Conservation (phyloP, 257 asterid species). For the Paraleonurus japonicus region DNA sequence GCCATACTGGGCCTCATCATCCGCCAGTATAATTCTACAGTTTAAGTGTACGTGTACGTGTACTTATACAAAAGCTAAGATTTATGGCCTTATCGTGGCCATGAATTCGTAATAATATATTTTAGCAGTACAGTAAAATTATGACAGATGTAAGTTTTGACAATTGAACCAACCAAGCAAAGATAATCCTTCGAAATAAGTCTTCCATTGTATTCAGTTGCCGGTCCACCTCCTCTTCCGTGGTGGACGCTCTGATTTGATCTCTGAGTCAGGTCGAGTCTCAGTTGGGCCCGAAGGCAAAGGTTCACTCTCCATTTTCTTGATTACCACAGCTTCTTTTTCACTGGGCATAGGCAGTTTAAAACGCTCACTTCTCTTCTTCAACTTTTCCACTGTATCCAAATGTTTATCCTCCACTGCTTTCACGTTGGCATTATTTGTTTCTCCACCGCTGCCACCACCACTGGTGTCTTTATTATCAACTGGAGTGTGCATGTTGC, state of each 20-base stretch:
- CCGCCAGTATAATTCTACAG: conserved; percentile 20
- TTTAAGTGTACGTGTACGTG: not conserved
- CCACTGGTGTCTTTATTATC: conserved; percentile 42
- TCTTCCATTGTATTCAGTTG: conserved; percentile 29
- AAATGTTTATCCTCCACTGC: conserved; percentile 64
- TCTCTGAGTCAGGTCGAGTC: conserved; percentile 52
- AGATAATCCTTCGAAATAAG: not conserved
- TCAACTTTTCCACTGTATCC: conserved; percentile 91
- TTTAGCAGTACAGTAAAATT: not conserved
- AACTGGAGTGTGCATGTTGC: conserved; percentile 39
- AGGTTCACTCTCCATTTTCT: conserved; percentile 61
- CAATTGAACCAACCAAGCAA: conserved; percentile 2
- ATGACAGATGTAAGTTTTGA: not conserved
- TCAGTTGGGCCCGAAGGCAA: conserved; percentile 49
- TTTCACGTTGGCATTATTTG: conserved; percentile 37
- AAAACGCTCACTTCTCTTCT: conserved; percentile 91
- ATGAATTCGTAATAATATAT: not conserved
- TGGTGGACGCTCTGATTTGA: conserved; percentile 91
- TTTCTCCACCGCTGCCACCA: conserved; percentile 34
- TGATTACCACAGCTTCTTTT: conserved; percentile 49
- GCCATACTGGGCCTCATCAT: not conserved
- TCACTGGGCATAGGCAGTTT: conserved; percentile 95
- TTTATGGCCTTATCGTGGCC: not conserved
- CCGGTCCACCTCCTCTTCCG: conserved; percentile 96
- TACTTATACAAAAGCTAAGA: not conserved